phyloP scores from a whole-genome alignment of 106 monocot genomes.

The Triglochin maritima region DNA sequence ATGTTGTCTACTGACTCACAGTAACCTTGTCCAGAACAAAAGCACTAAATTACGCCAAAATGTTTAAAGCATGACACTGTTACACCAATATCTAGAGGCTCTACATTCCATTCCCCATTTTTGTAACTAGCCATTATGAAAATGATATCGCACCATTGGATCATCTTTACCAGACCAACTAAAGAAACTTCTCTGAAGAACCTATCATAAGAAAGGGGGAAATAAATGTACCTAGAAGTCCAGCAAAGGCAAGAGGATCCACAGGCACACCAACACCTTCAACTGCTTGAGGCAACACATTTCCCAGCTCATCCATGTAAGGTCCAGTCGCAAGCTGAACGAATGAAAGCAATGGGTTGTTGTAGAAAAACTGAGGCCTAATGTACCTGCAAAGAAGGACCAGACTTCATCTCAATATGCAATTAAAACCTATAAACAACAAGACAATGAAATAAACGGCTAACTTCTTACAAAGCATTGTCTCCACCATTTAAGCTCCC shows the following conservation, averaged over 20 bases:
- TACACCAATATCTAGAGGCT: no score
- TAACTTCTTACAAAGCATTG: constrained; percentile 59
- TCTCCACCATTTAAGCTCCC: constrained; percentile 92
- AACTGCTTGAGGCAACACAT: constrained; percentile 83
- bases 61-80: no score
- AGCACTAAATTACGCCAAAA: no score
- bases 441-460: not conserved
- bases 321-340: constrained; percentile 68
- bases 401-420: not conserved
- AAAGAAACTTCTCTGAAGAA: no score
- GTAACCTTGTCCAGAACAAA: no score
- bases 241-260: constrained; percentile 89
- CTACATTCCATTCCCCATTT: no score
- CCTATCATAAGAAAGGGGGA: not conserved
- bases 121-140: no score
- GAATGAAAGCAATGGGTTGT: constrained; percentile 82
- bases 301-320: constrained; percentile 78
- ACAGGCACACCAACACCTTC: constrained; percentile 94
- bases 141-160: no score
- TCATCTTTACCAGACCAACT: no score
- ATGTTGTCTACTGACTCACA: no score
- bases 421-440: not conserved
- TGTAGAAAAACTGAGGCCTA: constrained; percentile 84
- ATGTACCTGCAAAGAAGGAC: constrained; percentile 48
- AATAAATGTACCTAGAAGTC: constrained; percentile 50